phyloP scores from a whole-genome alignment of 352 stramenopile species.

The Chrysophaeum taylorii region DNA sequence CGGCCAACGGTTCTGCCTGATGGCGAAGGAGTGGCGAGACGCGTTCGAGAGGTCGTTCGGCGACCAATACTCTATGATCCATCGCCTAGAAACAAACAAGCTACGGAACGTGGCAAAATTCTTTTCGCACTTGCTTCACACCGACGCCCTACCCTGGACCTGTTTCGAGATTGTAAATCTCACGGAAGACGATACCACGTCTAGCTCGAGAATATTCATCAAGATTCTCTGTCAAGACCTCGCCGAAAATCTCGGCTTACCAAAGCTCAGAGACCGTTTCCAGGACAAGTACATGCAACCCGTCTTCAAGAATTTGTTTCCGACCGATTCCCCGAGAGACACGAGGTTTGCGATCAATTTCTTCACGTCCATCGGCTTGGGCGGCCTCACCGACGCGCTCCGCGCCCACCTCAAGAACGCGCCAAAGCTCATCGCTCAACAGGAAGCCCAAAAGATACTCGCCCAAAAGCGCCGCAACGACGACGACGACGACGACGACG shows the following conservation, averaged over 20 bases:
- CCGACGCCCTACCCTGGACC: constrained; percentile 93
- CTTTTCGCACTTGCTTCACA: constrained; percentile 93
- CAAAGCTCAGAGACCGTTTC: constrained; percentile 86
- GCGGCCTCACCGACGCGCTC: constrained; percentile 88
- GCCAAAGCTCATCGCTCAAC: constrained; percentile 72
- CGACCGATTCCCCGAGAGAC: constrained; percentile 88
- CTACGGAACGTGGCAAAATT: constrained; percentile 96
- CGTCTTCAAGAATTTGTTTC: constrained; percentile 89
- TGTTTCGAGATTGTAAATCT: constrained; percentile 89
- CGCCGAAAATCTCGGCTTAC: constrained; percentile 87
- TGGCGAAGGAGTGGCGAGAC: constrained; percentile 86
- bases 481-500: constrained; percentile 24
- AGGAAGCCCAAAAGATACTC: constrained; percentile 37
- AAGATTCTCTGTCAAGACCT: constrained; percentile 99
- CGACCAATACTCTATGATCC: constrained; percentile 86
- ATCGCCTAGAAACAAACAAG: constrained; percentile 97
- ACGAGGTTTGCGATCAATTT: constrained; percentile 99
- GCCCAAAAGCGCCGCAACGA: constrained; percentile 26
- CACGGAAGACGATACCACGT: constrained; percentile 98
- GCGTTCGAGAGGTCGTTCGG: constrained; percentile 85
- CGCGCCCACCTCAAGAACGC: constrained; percentile 91
- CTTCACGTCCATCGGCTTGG: constrained; percentile 96
- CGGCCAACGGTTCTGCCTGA: constrained; percentile 87
- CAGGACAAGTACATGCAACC: constrained; percentile 71
- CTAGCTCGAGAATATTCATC: constrained; percentile 96